Base-by-base conservation (phyloP, 2,329 filamentous ascomycete genomes). In the Blastomyces percursus region DNA sequence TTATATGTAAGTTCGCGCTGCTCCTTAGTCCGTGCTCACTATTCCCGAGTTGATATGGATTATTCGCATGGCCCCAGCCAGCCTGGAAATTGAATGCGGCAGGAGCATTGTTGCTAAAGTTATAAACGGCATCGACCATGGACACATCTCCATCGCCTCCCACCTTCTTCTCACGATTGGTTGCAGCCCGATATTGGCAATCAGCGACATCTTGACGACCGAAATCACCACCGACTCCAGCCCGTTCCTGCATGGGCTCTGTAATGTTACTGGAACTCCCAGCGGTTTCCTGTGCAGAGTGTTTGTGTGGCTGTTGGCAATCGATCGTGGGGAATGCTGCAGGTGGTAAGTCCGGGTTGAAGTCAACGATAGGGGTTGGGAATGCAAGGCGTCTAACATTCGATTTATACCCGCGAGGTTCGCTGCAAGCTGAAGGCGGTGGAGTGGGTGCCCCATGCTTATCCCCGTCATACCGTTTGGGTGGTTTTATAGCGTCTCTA, bases 301-400 rank as follows among this genome's bases (percentile, higher is more conserved):
- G 12, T 8, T 38, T 21, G 40, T 21, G 35, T 27, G 24, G 38
- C 30, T 24, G 50, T 16, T 24, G 50, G 24, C 1, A 7, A 35
- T 73, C 68, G 21, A 77, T 61, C 8, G 73, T 77, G 27, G 77
- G 77, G 62, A 79, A 79, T 7, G 72, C 73, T 42, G 77, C 77
- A 52, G 76, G 73, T 51, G 72, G 74, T 19, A 74, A 66, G 52
- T 74, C 68, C 11, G 77, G 75, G 64, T 78, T 69, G 63, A 71
- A 79, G 21, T 72, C 71, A 57, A 71, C 66, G 64, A 64, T 68
- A 4, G 24, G 64, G 55, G 63, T 52, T 60, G n/a, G 67, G 59
- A 56, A 61, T 14, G 46, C 62, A 56, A 57, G 64, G 42, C 61
- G 66, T 30, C 48, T 61, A 32, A 44, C n/a, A n/a, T 56, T 48